Conservation (phyloP, 441 rosid species). For the Arabidopsis lyrata region DNA sequence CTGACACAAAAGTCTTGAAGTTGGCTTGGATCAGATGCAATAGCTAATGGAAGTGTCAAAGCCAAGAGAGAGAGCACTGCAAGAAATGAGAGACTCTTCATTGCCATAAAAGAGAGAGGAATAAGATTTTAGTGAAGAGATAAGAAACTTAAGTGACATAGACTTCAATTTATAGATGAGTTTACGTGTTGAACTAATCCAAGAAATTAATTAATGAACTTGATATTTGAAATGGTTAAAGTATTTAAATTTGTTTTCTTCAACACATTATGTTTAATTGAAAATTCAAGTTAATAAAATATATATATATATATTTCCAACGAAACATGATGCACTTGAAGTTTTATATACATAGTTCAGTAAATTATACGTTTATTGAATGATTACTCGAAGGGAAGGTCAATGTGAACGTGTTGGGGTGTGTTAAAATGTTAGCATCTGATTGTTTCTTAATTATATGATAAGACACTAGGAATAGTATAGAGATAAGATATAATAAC, state of each 20-base stretch:
- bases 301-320: neutral
- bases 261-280: neutral
- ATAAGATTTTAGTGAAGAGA: neutral
- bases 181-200: neutral
- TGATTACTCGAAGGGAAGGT: too few relatives aligned
- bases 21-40: constrained; percentile 50
- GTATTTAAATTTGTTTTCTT: neutral
- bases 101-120: neutral
- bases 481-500: too few relatives aligned
- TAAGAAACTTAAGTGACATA: neutral
- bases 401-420: too few relatives aligned
- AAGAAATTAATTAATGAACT: neutral
- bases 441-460: too few relatives aligned
- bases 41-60: constrained; percentile 18
- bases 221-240: neutral
- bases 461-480: too few relatives aligned
- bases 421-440: too few relatives aligned
- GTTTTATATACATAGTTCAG: neutral
- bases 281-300: too few relatives aligned
- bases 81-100: constrained; percentile 26
- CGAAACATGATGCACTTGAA: neutral
- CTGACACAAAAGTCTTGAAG: constrained; percentile 55
- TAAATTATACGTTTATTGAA: neutral
- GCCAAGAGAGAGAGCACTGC: constrained; percentile 1
- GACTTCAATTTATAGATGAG: constrained; percentile 13